phyloP scores from a whole-genome alignment of 2,329 filamentous ascomycete species.

The Alternaria panax region DNA sequence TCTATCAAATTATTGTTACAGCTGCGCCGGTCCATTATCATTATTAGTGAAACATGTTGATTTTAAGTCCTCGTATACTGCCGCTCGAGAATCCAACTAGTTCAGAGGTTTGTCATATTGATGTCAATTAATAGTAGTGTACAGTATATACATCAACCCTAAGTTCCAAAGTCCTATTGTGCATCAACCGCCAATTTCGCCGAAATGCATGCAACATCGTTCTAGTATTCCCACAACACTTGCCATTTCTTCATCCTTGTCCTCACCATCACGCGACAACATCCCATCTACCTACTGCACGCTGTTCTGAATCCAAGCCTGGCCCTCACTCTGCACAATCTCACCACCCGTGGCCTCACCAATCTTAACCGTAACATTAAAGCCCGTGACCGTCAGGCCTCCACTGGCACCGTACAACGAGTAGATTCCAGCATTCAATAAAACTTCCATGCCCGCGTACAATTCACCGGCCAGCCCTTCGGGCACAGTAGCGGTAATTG shows the following conservation, averaged over 20 bases:
- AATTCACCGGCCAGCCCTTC: slow-evolving; percentile 5
- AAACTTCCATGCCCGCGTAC: slow-evolving; percentile 22
- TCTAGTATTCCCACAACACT: no score
- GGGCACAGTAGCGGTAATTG: slow-evolving; percentile 26
- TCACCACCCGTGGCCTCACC: slow-evolving; percentile 25
- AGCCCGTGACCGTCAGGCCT: slow-evolving; percentile 17
- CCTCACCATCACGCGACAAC: neutral
- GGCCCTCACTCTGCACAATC: slow-evolving; percentile 16
- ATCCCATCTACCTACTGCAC: neutral
- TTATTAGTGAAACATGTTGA: neutral
- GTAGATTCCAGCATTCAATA: slow-evolving; percentile 32
- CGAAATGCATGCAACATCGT: no score
- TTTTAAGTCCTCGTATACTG: neutral
- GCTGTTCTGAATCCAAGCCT: slow-evolving; percentile 16
- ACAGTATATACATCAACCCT: neutral
- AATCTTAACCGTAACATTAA: slow-evolving; percentile 31
- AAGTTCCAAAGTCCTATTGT: neutral
- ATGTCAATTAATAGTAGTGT: neutral
- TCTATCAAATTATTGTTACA: neutral
- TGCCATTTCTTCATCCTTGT: no score
- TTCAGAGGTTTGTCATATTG: neutral
- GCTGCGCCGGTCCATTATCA: neutral
- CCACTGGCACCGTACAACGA: slow-evolving; percentile 38
- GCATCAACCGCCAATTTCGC: neutral
- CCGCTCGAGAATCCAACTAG: neutral